Percentiles rank a stretch among this genome's conserved stretches.
Evolutionary conservation across 2,329 filamentous ascomycete species (phyloP).

Genomic region (Neofusicoccum parvum): DNA sequence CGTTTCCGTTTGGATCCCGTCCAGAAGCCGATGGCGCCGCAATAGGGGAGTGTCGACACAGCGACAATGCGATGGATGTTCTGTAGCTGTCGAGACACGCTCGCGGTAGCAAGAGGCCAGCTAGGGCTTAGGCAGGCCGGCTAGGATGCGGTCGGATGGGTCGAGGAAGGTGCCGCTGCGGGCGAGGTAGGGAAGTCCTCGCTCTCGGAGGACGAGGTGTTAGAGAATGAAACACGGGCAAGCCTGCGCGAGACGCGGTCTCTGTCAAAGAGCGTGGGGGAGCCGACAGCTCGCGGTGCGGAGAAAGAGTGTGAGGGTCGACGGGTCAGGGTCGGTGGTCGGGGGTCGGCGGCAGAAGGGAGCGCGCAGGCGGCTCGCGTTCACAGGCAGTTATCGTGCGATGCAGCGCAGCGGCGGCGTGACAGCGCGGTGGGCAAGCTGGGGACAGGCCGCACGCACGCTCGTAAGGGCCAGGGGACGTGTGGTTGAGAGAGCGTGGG

Average conservation of each 20-base stretch:
- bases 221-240: conserved; percentile 22
- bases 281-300: neutral
- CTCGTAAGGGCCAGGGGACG: conserved; percentile 8
- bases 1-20: conserved; percentile 12
- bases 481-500: neutral
- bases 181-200: conserved; percentile 12
- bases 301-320: conserved; percentile 16
- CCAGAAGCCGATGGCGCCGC: neutral
- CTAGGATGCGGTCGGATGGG: conserved; percentile 2
- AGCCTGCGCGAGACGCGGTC: conserved; percentile 18
- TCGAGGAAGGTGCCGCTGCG: neutral
- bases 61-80: conserved; percentile 1
- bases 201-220: neutral
- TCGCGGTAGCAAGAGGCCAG: neutral
- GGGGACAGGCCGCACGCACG: conserved; percentile 12
- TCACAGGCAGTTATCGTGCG: conserved; percentile 10
- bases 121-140: neutral
- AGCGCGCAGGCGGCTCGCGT: neutral
- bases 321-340: conserved; percentile 18
- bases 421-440: conserved; percentile 7
- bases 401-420: neutral
- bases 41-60: conserved; percentile 5
- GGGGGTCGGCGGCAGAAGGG: conserved; percentile 5
- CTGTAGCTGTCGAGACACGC: neutral
- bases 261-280: conserved; percentile 21